phyloP scores from a whole-genome alignment of 306 rosid species.

The Quercus rubra region DNA sequence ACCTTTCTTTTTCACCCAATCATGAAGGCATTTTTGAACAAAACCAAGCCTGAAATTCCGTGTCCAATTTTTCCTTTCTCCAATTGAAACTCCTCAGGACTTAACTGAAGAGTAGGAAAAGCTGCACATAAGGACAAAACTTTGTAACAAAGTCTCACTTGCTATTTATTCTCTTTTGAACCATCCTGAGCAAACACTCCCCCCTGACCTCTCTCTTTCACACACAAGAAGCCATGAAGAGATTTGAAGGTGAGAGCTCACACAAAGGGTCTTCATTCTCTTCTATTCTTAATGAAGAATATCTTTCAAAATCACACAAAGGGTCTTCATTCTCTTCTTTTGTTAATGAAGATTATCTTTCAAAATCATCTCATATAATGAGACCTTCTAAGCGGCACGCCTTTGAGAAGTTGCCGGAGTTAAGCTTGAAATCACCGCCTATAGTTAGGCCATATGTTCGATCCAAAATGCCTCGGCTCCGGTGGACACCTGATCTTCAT shows the following conservation, averaged over 20 bases:
- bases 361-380: conserved; percentile 2
- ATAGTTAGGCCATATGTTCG: conserved; percentile 61
- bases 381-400: neutral
- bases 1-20: conserved; percentile 70
- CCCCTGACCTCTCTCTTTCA: conserved; percentile 2
- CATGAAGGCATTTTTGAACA: conserved; percentile 58
- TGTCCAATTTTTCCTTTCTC: conserved; percentile 46
- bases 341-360: conserved; percentile 15
- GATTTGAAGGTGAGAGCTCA: conserved; percentile 13
- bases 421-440: conserved; percentile 28
- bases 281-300: conserved; percentile 17
- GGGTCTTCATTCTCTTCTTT: conserved; percentile 24
- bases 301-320: conserved; percentile 16
- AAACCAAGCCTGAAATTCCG: conserved; percentile 45
- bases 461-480: conserved; percentile 70
- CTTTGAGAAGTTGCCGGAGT: conserved; percentile 4
- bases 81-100: conserved; percentile 64
- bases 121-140: conserved; percentile 63
- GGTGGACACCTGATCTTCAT: conserved; percentile 90
- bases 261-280: conserved; percentile 28
- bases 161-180: conserved; percentile 62
- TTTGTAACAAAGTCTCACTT: conserved; percentile 42
- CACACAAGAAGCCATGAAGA: conserved; percentile 20
- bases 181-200: conserved; percentile 8
- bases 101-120: conserved; percentile 44